Conservation (phyloP, 108 stramenopile genomes). For the Parietichytrium sp. region DNA sequence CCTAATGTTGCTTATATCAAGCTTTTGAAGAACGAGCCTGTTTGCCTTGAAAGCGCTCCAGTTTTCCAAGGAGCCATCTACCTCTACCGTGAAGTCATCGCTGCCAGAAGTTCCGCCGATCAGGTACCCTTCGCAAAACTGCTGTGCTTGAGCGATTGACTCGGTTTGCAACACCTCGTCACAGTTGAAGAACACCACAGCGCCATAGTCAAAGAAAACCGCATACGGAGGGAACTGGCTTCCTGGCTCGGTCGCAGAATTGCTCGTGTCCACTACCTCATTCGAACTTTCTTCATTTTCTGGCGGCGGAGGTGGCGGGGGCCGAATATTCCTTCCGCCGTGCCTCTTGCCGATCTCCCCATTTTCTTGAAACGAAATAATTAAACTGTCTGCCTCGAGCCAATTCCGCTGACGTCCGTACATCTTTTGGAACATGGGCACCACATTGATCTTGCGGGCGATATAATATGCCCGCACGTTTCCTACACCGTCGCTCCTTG, state of each 20-base stretch:
- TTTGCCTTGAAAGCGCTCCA: neutral
- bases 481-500: neutral
- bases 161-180: constrained; percentile 66
- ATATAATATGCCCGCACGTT: constrained; percentile 38
- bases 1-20: constrained; percentile 83
- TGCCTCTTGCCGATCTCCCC: too few species aligned
- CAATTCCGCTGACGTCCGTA: constrained; percentile 50
- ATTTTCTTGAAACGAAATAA: constrained; percentile 65
- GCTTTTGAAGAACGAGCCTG: constrained; percentile 65
- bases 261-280: too few species aligned
- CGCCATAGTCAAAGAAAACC: constrained; percentile 82
- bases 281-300: too few species aligned
- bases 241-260: neutral
- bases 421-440: constrained; percentile 34
- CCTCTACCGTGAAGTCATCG: constrained; percentile 77
- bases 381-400: constrained; percentile 67
- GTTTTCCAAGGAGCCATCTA: constrained; percentile 56
- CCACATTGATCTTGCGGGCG: constrained; percentile 35
- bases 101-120: constrained; percentile 72
- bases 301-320: too few species aligned
- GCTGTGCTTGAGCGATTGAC: constrained; percentile 66
- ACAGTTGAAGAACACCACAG: constrained; percentile 80
- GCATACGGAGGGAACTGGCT: constrained; percentile 66
- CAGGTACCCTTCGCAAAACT: constrained; percentile 63
- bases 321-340: too few species aligned